Percentiles rank a stretch among this genome's conserved stretches.
phyloP scores from a whole-genome alignment of 768 basidiomycete genomes.

The Leccinum uliginosum region DNA sequence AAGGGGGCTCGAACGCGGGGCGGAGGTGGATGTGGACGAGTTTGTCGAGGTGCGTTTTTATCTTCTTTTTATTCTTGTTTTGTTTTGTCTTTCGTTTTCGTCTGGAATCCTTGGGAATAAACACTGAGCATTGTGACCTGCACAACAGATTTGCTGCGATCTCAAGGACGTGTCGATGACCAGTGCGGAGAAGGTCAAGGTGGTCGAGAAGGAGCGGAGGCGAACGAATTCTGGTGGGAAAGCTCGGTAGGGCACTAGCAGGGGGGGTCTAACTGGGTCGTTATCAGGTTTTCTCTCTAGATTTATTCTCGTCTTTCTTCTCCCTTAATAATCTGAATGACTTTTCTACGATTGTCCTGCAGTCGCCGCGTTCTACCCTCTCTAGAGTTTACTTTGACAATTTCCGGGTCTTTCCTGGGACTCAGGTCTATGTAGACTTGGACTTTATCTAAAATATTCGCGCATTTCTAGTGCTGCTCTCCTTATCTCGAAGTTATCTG shows the following conservation, averaged over 20 bases:
- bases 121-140: background rate
- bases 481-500: background rate
- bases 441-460: background rate
- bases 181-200: constrained; percentile 27
- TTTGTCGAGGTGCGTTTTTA: constrained; percentile 71
- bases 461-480: background rate
- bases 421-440: background rate
- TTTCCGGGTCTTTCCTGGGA: background rate
- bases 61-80: background rate
- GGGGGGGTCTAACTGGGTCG: background rate
- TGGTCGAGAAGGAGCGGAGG: constrained; percentile 34
- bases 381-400: background rate
- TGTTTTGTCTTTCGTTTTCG: background rate
- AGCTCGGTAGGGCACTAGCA: constrained; percentile 24
- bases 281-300: background rate
- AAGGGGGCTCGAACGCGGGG: constrained; percentile 58
- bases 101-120: background rate
- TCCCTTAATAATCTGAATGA: background rate
- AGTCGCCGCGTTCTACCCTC: background rate
- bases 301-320: background rate
- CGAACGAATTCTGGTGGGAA: constrained; percentile 40
- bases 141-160: constrained; percentile 61
- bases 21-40: constrained; percentile 72
- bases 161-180: constrained; percentile 62
- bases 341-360: background rate